phyloP scores from a whole-genome alignment of 202 grass and related monocot species.

The Elaeis oleifera region DNA sequence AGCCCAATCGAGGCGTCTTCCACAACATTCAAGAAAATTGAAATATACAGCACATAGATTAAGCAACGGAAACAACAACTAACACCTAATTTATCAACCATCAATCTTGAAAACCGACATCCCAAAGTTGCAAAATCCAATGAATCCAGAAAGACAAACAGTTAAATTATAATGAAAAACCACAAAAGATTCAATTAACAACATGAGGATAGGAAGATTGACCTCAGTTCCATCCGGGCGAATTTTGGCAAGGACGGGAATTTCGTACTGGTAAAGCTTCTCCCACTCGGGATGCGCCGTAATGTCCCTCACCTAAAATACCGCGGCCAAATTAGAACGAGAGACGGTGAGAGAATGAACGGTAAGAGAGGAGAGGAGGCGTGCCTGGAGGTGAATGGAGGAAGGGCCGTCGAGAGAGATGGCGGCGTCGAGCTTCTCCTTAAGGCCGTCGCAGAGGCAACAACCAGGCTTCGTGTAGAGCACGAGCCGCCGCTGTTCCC shows the following conservation, averaged over 20 bases:
- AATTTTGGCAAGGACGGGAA: constrained; percentile 74
- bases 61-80: too few species aligned
- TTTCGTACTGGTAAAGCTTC: constrained; percentile 82
- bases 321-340: not conserved
- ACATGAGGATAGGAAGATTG: not conserved
- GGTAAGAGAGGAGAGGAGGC: not conserved
- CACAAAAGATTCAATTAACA: not conserved
- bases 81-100: too few species aligned
- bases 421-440: constrained; percentile 78
- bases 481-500: constrained; percentile 37
- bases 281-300: constrained; percentile 67
- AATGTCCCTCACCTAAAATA: constrained; percentile 65
- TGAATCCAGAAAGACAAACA: too few species aligned
- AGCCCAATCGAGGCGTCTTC: too few species aligned
- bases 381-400: constrained; percentile 70
- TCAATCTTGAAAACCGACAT: too few species aligned
- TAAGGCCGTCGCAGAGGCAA: constrained; percentile 89
- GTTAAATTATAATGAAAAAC: too few species aligned
- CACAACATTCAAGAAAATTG: too few species aligned
- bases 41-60: too few species aligned
- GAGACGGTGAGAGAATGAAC: not conserved
- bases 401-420: constrained; percentile 46
- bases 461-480: constrained; percentile 80
- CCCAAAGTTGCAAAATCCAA: too few species aligned
- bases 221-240: constrained; percentile 81